These are phyloP conservation scores for Termitomyces sp. DNA, from an alignment of 768 basidiomycete species.

Conservation along the genomic window DNA sequence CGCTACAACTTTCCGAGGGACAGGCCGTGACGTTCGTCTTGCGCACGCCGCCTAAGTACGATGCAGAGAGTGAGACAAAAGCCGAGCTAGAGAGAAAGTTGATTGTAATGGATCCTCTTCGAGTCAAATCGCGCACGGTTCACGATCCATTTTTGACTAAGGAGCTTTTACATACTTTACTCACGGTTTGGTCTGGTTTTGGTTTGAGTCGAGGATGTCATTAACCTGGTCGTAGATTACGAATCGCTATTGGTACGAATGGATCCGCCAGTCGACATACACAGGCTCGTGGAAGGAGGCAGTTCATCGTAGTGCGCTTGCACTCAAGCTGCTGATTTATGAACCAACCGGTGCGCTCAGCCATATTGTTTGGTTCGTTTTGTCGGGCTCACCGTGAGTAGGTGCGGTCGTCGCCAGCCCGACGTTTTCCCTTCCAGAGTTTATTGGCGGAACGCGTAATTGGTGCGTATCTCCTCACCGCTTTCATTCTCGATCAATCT, in stretches of 20 bases:
- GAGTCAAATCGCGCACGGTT: slow-evolving; percentile 33
- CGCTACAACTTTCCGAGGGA: slow-evolving; percentile 71
- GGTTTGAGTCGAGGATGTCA: neutral
- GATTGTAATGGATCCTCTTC: slow-evolving; percentile 12
- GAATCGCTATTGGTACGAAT: slow-evolving; percentile 78
- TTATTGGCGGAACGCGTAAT: slow-evolving; percentile 84
- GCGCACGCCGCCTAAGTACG: slow-evolving; percentile 49
- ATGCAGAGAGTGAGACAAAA: neutral
- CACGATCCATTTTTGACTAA: slow-evolving; percentile 74
- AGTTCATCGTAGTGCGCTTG: slow-evolving; percentile 89
- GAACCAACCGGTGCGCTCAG: slow-evolving; percentile 69
- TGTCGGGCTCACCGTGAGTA: slow-evolving; percentile 5
- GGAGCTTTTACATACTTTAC: slow-evolving; percentile 52
- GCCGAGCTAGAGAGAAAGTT: slow-evolving; percentile 7
- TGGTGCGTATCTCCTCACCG: slow-evolving; percentile 44
- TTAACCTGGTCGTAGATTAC: slow-evolving; percentile 43
- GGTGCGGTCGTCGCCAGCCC: slow-evolving; percentile 94
- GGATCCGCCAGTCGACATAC: slow-evolving; percentile 89
- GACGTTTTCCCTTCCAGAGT: slow-evolving; percentile 91
- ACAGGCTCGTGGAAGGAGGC: slow-evolving; percentile 94
- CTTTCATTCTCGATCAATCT: no score
- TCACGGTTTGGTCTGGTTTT: slow-evolving; percentile 26
- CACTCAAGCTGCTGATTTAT: slow-evolving; percentile 87
- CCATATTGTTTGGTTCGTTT: neutral
- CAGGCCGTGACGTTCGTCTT: slow-evolving; percentile 89